Percentiles rank a stretch among this genome's conserved stretches.
phyloP scores from a whole-genome alignment of 768 basidiomycete genomes.

The Pilatotrama ljubarskyi region DNA sequence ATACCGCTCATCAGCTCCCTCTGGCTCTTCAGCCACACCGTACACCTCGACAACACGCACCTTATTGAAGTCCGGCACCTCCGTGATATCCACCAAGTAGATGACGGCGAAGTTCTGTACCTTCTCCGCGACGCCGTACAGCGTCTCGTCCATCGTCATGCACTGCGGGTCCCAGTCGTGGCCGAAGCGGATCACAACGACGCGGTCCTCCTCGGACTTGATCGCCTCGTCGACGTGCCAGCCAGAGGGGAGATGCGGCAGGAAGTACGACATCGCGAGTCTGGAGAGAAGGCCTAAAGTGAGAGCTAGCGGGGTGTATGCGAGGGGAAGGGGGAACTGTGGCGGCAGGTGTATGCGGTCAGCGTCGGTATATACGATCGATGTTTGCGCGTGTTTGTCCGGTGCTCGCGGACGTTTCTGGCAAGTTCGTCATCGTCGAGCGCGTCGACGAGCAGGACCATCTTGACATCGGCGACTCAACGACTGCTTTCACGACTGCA shows the following conservation, averaged over 20 bases:
- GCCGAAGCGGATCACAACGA: conserved; percentile 93
- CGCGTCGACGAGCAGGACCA: conserved; percentile 7
- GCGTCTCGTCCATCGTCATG: conserved; percentile 99
- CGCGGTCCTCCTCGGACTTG: conserved; percentile 94
- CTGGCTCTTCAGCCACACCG: background rate
- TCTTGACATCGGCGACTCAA: background rate
- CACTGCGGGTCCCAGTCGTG: conserved; percentile 93
- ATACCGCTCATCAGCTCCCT: background rate
- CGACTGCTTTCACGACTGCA: background rate
- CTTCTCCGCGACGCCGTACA: conserved; percentile 89
- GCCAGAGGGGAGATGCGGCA: conserved; percentile 85
- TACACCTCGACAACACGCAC: conserved; percentile 40
- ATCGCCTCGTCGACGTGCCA: conserved; percentile 99
- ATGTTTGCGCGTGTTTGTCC: conserved; percentile 15
- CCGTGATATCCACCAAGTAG: conserved; percentile 92
- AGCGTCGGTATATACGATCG: conserved; percentile 2
- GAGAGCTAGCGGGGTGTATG: background rate
- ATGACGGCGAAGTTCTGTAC: conserved; percentile 99
- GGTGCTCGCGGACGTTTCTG: conserved; percentile 5
- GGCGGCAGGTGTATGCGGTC: background rate
- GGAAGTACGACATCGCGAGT: conserved; percentile 80
- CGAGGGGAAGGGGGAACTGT: background rate
- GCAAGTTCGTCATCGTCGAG: conserved; percentile 8
- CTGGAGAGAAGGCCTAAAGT: background rate
- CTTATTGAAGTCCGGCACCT: conserved; percentile 99